phyloP scores from a whole-genome alignment of 768 basidiomycete species.

The Cytidiella melzeri region DNA sequence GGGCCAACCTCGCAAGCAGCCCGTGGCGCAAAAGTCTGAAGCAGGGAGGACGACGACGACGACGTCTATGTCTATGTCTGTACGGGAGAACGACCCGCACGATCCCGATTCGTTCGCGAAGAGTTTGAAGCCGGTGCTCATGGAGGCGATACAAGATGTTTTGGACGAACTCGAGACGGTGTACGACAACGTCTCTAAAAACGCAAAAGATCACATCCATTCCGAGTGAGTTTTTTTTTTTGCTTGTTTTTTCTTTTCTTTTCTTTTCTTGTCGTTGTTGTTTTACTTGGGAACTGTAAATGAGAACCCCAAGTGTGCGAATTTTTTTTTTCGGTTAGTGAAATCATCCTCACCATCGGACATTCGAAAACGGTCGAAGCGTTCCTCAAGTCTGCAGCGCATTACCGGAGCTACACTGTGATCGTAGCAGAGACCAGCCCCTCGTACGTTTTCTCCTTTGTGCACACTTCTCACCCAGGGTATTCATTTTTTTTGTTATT shows the following conservation, averaged over 20 bases:
- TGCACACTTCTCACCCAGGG: not conserved
- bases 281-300: no score
- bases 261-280: no score
- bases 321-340: conserved; percentile 39
- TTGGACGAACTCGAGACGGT: conserved; percentile 95
- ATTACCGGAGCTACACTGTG: conserved; percentile 88
- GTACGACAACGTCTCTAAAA: conserved; percentile 90
- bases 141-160: conserved; percentile 96
- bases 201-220: conserved; percentile 93
- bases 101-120: conserved; percentile 76
- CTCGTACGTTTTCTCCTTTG: conserved; percentile 53
- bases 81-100: conserved; percentile 66
- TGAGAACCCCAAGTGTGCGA: no score
- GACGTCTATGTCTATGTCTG: conserved; percentile 32
- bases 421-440: conserved; percentile 96
- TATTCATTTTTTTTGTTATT: conserved; percentile 3
- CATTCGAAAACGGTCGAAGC: conserved; percentile 90
- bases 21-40: not conserved
- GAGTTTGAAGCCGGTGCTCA: conserved; percentile 84
- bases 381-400: conserved; percentile 87
- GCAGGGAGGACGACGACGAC: no score
- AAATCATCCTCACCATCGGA: conserved; percentile 93
- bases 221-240: conserved; percentile 70
- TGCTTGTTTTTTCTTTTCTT: no score
- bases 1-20: conserved; percentile 28